Conservation (phyloP, 164 flowering plant genomes). For the Taxillus chinensis region DNA sequence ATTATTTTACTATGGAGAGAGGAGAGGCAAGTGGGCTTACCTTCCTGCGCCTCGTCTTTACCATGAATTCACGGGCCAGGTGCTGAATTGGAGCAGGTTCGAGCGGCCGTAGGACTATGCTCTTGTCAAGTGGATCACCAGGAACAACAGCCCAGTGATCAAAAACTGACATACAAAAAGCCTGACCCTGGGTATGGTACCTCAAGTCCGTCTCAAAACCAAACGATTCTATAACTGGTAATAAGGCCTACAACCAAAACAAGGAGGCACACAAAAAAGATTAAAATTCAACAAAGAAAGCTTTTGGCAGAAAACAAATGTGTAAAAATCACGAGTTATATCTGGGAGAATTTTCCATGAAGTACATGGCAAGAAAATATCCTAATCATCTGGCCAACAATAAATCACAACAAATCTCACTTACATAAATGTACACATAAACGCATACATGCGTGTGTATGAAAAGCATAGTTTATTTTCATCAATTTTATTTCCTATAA, state of each 20-base stretch:
- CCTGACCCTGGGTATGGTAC: constrained; percentile 97
- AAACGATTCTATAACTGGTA: constrained; percentile 96
- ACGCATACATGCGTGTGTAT: too few species aligned
- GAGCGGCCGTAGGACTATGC: constrained; percentile 82
- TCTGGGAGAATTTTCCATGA: too few species aligned
- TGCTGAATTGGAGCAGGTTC: constrained; percentile 99
- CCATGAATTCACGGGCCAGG: constrained; percentile 98
- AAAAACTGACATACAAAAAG: constrained; percentile 74
- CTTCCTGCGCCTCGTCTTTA: constrained; percentile 95
- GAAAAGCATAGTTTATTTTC: too few species aligned
- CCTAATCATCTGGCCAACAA: too few species aligned
- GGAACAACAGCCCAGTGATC: constrained; percentile 99
- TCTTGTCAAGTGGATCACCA: constrained; percentile 95
- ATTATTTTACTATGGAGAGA: not conserved
- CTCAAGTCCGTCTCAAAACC: constrained; percentile 97
- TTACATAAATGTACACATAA: too few species aligned
- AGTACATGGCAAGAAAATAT: too few species aligned
- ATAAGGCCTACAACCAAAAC: constrained; percentile 56
- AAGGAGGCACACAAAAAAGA: constrained; percentile 1
- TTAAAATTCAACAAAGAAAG: not conserved
- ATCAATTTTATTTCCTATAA: too few species aligned
- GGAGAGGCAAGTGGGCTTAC: constrained; percentile 23
- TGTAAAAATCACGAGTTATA: not conserved
- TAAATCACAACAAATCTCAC: too few species aligned
- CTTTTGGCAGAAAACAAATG: not conserved